Evolutionary conservation across 495 filamentous ascomycete genomes (phyloP).

Genomic region (Clavariopsis aquatica): DNA sequence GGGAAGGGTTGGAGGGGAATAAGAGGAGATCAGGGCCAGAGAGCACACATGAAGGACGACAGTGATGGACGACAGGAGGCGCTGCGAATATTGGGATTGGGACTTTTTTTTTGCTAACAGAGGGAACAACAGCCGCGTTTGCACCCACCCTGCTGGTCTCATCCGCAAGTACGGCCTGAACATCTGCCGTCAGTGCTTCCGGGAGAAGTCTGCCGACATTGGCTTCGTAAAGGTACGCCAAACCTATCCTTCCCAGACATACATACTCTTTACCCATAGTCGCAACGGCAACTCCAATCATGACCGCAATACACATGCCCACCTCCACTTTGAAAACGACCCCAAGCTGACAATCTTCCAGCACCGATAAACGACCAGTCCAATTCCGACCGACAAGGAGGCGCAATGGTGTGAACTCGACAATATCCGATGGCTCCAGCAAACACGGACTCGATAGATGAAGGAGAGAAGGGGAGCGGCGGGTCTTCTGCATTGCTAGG

Average conservation of each 20-base stretch:
- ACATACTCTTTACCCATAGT: neutral
- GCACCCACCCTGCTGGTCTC: constrained; percentile 90
- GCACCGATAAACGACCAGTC: constrained; percentile 34
- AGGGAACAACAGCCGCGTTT: constrained; percentile 74
- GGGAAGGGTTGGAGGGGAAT: no score
- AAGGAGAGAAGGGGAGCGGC: constrained; percentile 5
- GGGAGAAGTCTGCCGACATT: constrained; percentile 94
- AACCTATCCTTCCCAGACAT: neutral
- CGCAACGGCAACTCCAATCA: neutral
- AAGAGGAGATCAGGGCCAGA: no score
- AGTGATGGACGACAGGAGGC: neutral
- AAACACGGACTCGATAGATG: constrained; percentile 1
- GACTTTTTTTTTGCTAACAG: constrained; percentile 34
- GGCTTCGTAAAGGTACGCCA: constrained; percentile 93
- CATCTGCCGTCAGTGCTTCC: constrained; percentile 99
- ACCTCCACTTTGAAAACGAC: neutral
- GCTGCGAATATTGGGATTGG: neutral
- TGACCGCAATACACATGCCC: neutral
- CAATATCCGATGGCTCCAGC: constrained; percentile 7
- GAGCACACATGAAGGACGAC: no score
- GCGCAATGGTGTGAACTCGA: constrained; percentile 16
- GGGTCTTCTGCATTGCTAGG: constrained; percentile 28
- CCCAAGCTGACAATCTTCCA: constrained; percentile 5
- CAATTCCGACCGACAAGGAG: constrained; percentile 1
- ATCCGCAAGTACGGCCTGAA: constrained; percentile 99